Conservation (phyloP, 345 rosid genomes). For the Rhizophora apiculata region DNA sequence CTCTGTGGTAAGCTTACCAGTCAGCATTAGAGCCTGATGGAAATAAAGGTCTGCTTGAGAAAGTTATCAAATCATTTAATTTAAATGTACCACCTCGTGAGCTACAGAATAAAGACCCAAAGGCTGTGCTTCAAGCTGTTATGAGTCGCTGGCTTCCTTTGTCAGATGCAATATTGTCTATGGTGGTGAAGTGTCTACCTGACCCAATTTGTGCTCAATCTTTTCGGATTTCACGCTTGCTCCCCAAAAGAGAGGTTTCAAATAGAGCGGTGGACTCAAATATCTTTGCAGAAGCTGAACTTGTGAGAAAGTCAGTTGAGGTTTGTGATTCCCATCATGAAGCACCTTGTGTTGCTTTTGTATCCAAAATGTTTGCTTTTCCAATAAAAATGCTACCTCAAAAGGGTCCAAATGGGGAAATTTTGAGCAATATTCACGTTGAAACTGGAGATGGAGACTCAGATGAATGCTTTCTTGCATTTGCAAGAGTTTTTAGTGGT, state of each 20-base stretch:
- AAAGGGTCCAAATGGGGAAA: slow-evolving; percentile 66
- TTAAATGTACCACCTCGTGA: slow-evolving; percentile 74
- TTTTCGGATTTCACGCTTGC: slow-evolving; percentile 60
- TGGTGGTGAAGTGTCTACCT: slow-evolving; percentile 81
- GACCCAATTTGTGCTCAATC: slow-evolving; percentile 81
- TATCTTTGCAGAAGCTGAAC: slow-evolving; percentile 60
- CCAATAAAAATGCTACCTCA: slow-evolving; percentile 77
- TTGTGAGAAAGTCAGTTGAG: slow-evolving; percentile 71
- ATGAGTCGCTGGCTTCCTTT: slow-evolving; percentile 95
- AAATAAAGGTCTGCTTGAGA: slow-evolving; percentile 52
- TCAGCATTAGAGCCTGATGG: slow-evolving; percentile 72
- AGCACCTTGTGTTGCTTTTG: slow-evolving; percentile 80
- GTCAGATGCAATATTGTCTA: slow-evolving; percentile 77
- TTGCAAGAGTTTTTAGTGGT: slow-evolving; percentile 93
- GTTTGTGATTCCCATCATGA: slow-evolving; percentile 60
- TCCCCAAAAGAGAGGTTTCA: slow-evolving; percentile 63
- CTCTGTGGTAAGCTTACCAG: slow-evolving; percentile 81
- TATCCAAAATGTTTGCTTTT: slow-evolving; percentile 92
- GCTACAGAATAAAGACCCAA: slow-evolving; percentile 82
- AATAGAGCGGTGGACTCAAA: slow-evolving; percentile 38
- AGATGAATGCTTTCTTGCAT: slow-evolving; percentile 93
- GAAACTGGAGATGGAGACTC: slow-evolving; percentile 53
- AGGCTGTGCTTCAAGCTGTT: slow-evolving; percentile 70
- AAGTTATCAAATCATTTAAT: slow-evolving; percentile 69
- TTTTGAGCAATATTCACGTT: slow-evolving; percentile 42